Percentiles rank a stretch among this genome's conserved stretches.
Evolutionary conservation across 83 land plant genomes (phyloP).

Genomic region (Diphasiastrum complanatum): DNA sequence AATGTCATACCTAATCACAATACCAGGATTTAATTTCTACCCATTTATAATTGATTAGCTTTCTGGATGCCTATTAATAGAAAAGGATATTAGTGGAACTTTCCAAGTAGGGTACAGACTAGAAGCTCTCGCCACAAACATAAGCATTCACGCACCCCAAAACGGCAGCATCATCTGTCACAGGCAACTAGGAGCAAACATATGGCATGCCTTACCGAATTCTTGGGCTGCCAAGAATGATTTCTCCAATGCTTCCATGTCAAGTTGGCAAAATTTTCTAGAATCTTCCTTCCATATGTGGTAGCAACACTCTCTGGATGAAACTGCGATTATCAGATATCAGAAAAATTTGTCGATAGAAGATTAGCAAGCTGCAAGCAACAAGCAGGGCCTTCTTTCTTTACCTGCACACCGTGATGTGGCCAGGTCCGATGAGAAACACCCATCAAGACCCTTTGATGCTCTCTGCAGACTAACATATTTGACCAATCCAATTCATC

Average conservation of each 20-base stretch:
- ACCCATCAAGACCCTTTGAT: conserved; percentile 61
- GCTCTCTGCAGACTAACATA: not conserved
- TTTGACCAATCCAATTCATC: too few relatives aligned
- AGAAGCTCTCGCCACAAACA: too few relatives aligned
- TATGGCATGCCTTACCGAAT: conserved; percentile 32
- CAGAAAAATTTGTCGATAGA: not conserved
- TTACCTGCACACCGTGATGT: conserved; percentile 96
- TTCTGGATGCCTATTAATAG: too few relatives aligned
- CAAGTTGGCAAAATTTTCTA: conserved; percentile 72
- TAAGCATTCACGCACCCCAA: too few relatives aligned
- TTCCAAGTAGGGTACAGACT: too few relatives aligned
- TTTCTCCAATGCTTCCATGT: conserved; percentile 49
- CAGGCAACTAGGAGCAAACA: conserved; percentile 10
- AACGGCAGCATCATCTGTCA: too few relatives aligned
- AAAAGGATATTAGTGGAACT: too few relatives aligned
- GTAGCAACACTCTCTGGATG: conserved; percentile 99
- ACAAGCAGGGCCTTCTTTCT: too few relatives aligned
- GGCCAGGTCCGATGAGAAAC: conserved; percentile 71
- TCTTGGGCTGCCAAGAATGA: conserved; percentile 22
- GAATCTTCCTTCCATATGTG: conserved; percentile 60
- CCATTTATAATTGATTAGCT: too few relatives aligned
- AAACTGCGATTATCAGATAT: conserved; percentile 44
- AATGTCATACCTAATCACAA: too few relatives aligned
- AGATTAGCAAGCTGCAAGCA: not conserved
- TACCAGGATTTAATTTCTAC: too few relatives aligned